Percentiles rank a stretch among this genome's conserved stretches.
These are phyloP conservation scores for Picochlorum sp. DNA, from an alignment of 139 green algal genomes.

Conservation along the genomic window DNA sequence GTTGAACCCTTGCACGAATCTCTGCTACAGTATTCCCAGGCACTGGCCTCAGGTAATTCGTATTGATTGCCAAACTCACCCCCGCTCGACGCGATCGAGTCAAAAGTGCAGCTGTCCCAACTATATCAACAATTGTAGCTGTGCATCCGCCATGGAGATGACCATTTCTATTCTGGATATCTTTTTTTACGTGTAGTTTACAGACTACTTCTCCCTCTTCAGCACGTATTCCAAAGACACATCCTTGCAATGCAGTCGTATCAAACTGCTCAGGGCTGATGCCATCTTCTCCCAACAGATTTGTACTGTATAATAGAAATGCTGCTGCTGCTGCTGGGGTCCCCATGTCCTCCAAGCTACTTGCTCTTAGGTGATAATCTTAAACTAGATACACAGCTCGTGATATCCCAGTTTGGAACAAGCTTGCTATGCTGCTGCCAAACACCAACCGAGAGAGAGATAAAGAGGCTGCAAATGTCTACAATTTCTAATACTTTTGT, in stretches of 20 bases:
- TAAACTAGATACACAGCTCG: no score
- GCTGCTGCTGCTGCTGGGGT: background rate
- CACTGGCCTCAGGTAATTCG: conserved; percentile 11
- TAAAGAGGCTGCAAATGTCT: no score
- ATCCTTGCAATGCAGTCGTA: background rate
- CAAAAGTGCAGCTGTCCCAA: conserved; percentile 31
- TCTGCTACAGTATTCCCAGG: background rate
- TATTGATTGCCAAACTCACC: conserved; percentile 14
- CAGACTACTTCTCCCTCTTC: conserved; percentile 1
- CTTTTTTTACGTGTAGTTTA: background rate
- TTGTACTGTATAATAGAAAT: background rate
- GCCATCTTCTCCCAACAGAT: background rate
- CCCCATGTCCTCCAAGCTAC: no score
- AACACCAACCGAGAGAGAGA: no score
- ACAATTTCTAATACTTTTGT: no score
- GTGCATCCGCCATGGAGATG: conserved; percentile 20
- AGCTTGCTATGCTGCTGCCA: no score
- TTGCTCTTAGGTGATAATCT: no score
- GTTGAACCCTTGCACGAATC: conserved; percentile 5
- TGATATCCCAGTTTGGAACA: no score
- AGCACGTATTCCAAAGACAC: background rate
- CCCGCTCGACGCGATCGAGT: conserved; percentile 2
- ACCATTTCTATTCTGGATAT: conserved; percentile 13
- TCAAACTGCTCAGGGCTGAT: conserved; percentile 1
- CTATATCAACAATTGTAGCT: conserved; percentile 31